Percentiles rank a stretch among this genome's conserved stretches.
phyloP scores from a whole-genome alignment of 139 green algal genomes.

The Micromonas pusilla region DNA sequence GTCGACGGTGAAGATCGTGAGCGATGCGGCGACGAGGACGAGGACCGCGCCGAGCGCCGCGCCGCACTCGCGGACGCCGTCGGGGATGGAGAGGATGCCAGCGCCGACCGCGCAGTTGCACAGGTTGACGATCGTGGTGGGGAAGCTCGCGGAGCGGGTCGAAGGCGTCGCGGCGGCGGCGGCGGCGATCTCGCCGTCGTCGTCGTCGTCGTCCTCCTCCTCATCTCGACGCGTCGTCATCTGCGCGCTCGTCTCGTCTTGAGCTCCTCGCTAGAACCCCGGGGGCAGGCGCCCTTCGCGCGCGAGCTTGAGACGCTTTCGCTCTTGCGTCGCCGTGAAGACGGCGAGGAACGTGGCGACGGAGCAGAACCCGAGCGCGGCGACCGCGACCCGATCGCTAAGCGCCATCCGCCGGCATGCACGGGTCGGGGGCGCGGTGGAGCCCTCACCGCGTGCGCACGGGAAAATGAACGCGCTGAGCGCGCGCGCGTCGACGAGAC shows the following conservation, averaged over 20 bases:
- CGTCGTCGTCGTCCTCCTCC: neutral
- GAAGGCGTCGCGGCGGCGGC: neutral
- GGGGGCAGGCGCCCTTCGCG: neutral
- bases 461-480: too few relatives aligned
- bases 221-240: neutral
- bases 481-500: too few relatives aligned
- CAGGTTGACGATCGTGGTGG: neutral
- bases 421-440: too few relatives aligned
- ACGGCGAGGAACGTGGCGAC: neutral
- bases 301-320: neutral
- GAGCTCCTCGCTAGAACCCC: neutral
- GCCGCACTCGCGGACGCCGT: neutral
- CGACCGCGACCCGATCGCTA: neutral
- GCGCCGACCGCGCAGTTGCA: conserved; percentile 15
- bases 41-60: neutral
- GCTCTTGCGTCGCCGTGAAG: neutral
- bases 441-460: too few relatives aligned
- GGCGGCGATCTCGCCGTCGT: neutral
- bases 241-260: too few relatives aligned
- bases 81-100: neutral
- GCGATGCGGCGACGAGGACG: neutral
- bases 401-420: too few relatives aligned
- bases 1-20: neutral
- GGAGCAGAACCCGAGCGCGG: neutral
- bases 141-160: neutral